Base-by-base conservation (phyloP, 345 rosid species). In the Linum trigynum region DNA sequence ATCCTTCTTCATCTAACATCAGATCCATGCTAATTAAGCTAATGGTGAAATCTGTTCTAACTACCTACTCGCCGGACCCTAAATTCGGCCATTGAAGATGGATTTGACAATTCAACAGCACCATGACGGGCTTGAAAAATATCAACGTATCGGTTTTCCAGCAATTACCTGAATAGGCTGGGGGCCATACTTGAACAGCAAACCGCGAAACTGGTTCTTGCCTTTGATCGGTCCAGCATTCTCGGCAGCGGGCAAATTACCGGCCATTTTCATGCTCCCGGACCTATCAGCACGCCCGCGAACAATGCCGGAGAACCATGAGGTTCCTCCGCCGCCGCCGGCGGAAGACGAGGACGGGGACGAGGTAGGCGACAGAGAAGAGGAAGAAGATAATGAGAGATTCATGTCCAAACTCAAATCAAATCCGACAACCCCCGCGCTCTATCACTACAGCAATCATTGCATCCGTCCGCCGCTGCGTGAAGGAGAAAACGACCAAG, bases 201-300 rank as follows among this genome's bases (percentile, higher is more conserved):
- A 80, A 11, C 99, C 99, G 5, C 89, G 90, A 74, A 86, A 88
- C 78, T 90, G 99, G 79, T 83, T 90, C 85, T 90, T 94, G 72
- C 86, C 91, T 75, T 73, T 84, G 77, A 88, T 81, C 2, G 95
- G 96, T 23, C 90, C 86, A 55, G 62, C 48, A 55, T 74, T 79
- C 37, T 77, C 79, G 70, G 68, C 39, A 11, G 76, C 64, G 57
- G 42, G 58, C 14, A 80, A 45, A 17, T 72, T 71, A 64, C 69
- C 63, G 41, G 86, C 40, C 70, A 79, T 75, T 70, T 79, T 83
- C 58, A 70, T 14, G 64, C 75, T 57, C 16, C 68, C 65, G 32
- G 86, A 76, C 74, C 72, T 78, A 2, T 74, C 82, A 12, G 78
- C 48, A 23, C 97, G 89, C 68, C 91, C 87, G 3, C 95, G 83